A percentile compares a stretch with the other conserved stretches of the same genome.
Evolutionary conservation across 306 rosid species (phyloP).

Genomic region (Carpinus fangiana): DNA sequence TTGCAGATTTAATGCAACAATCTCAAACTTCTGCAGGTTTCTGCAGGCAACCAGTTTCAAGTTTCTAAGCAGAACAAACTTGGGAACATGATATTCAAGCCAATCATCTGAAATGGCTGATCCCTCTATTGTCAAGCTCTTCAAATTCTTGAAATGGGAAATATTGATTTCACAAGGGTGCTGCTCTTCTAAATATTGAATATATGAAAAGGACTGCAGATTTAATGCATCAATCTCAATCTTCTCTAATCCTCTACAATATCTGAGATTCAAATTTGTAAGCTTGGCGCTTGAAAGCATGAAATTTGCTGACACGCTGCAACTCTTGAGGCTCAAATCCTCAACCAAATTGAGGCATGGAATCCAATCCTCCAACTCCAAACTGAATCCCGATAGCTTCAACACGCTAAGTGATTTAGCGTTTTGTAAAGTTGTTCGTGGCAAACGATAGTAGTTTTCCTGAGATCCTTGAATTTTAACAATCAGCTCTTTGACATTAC

Average conservation of each 20-base stretch:
- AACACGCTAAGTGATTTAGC: not conserved
- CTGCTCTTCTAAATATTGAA: not conserved
- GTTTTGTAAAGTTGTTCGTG: not conserved
- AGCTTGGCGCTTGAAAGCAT: not conserved
- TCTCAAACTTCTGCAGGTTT: not conserved
- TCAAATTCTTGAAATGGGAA: not conserved
- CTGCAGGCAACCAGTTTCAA: not conserved
- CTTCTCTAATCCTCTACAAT: not conserved
- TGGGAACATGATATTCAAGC: not conserved
- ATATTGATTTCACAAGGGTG: not conserved
- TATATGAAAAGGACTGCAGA: not conserved
- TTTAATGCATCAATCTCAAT: not conserved
- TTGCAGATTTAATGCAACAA: too few species aligned
- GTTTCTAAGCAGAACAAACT: not conserved
- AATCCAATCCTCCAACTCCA: not conserved
- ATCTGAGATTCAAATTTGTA: not conserved
- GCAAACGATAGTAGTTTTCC: not conserved
- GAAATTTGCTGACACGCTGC: not conserved
- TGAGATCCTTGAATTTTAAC: not conserved
- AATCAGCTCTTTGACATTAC: not conserved
- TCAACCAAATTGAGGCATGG: not conserved
- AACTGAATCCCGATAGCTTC: not conserved
- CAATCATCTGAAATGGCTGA: not conserved
- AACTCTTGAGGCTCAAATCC: not conserved
- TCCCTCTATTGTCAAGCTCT: not conserved